Conservation (phyloP, 202 grass and related monocot genomes). For the Digitaria exilis region DNA sequence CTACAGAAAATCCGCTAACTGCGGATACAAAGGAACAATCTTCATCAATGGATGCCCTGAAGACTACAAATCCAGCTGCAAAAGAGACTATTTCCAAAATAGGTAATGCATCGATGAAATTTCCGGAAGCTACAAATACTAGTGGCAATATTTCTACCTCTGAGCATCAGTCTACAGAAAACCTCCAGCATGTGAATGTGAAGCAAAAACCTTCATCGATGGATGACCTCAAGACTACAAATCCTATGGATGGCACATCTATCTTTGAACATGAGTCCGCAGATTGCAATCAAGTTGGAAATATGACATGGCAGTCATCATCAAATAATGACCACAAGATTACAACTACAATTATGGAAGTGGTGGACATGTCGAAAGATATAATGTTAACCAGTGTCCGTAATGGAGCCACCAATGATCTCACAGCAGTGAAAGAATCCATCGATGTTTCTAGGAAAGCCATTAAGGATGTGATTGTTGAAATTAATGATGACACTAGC, state of each 20-base stretch:
- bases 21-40: neutral
- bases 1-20: neutral
- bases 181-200: neutral
- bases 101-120: neutral
- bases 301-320: neutral
- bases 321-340: neutral
- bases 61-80: neutral
- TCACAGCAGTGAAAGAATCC: neutral
- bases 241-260: neutral
- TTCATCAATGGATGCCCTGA: neutral
- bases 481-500: neutral
- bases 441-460: neutral
- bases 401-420: neutral
- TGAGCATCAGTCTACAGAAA: constrained; percentile 6
- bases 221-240: neutral
- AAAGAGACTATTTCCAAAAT: neutral
- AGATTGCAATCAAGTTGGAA: neutral
- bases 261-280: neutral
- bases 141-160: neutral
- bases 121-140: neutral
- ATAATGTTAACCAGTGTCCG: neutral
- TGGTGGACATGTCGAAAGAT: neutral
- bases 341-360: neutral
- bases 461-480: neutral
- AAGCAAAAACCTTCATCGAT: neutral